A percentile compares a stretch with the other conserved stretches of the same genome.
phyloP scores from a whole-genome alignment of 1,139 yeast species.

The Saccharomyces hybrid region DNA sequence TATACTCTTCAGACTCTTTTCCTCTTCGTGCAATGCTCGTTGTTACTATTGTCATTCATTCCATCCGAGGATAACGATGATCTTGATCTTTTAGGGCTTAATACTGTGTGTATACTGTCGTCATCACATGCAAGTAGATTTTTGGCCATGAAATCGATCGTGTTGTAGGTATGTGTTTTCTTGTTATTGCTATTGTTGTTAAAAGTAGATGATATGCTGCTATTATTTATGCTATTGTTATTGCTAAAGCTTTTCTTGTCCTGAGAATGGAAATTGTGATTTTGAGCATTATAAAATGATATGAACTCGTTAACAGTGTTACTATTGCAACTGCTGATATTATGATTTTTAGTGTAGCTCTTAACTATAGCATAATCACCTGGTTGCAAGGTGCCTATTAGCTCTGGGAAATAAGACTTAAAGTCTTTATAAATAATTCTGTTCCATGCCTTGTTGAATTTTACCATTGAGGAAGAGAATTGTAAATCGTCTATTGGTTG shows the following conservation, averaged over 20 bases:
- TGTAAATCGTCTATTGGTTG: conserved; percentile 2
- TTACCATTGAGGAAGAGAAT: conserved; percentile 3
- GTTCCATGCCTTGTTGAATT: conserved; percentile 26
- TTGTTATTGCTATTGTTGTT: conserved; percentile 1
- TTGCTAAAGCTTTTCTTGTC: not conserved
- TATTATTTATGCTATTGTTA: not conserved
- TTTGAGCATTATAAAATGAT: not conserved
- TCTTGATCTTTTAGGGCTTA: not conserved
- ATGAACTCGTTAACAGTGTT: not conserved
- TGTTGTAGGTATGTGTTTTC: not conserved
- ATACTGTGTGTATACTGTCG: not conserved
- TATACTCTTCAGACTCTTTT: not conserved
- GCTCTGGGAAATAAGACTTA: conserved; percentile 25
- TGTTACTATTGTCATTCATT: not conserved
- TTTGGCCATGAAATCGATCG: not conserved
- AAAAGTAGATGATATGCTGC: not conserved
- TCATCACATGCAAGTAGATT: not conserved
- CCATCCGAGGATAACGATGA: not conserved
- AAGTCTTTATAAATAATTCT: conserved; percentile 27
- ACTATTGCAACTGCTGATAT: conserved; percentile 2
- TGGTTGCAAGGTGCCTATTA: conserved; percentile 18
- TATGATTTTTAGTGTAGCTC: conserved; percentile 8
- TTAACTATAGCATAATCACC: conserved; percentile 23
- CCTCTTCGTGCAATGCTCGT: not conserved
- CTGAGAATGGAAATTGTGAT: not conserved